phyloP scores from a whole-genome alignment of 192 early-diverging fungal species.

The Pilaira anomala region DNA sequence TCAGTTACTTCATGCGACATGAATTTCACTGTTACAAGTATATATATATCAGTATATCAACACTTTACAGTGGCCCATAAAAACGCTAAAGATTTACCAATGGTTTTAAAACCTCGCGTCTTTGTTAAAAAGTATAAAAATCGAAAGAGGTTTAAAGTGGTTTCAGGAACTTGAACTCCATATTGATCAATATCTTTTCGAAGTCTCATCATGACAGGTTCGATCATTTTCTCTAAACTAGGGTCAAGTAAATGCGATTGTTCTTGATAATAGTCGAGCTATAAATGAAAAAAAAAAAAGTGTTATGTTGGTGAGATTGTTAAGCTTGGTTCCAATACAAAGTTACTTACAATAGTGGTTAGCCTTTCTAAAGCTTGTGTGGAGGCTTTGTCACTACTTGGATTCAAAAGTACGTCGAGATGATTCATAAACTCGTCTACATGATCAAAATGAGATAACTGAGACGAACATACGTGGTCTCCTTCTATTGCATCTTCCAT shows the following conservation, averaged over 20 bases:
- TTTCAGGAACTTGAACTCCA: background rate
- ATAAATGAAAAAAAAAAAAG: background rate
- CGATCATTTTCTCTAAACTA: slow-evolving; percentile 62
- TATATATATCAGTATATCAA: background rate
- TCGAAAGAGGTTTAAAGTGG: slow-evolving; percentile 8
- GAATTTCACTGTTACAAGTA: slow-evolving; percentile 66
- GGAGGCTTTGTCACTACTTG: background rate
- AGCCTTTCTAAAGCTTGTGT: background rate
- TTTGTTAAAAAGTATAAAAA: slow-evolving; percentile 76
- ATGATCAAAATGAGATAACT: slow-evolving; percentile 15
- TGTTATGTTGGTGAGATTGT: background rate
- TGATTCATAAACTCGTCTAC: slow-evolving; percentile 7
- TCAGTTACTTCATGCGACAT: slow-evolving; percentile 87
- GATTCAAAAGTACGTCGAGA: background rate
- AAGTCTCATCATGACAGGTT: slow-evolving; percentile 56
- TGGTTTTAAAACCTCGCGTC: slow-evolving; percentile 86
- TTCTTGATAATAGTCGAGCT: slow-evolving; percentile 69
- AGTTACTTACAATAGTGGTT: background rate
- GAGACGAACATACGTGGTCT: slow-evolving; percentile 6
- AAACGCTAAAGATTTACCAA: slow-evolving; percentile 55
- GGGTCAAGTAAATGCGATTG: slow-evolving; percentile 74
- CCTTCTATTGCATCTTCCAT: slow-evolving; percentile 3
- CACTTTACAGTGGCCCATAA: background rate
- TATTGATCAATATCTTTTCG: slow-evolving; percentile 38
- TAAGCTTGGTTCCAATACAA: background rate